These are phyloP conservation scores for Acanthamoeba sp. DNA, from an alignment of 208 protist species.

Conservation along the genomic window DNA sequence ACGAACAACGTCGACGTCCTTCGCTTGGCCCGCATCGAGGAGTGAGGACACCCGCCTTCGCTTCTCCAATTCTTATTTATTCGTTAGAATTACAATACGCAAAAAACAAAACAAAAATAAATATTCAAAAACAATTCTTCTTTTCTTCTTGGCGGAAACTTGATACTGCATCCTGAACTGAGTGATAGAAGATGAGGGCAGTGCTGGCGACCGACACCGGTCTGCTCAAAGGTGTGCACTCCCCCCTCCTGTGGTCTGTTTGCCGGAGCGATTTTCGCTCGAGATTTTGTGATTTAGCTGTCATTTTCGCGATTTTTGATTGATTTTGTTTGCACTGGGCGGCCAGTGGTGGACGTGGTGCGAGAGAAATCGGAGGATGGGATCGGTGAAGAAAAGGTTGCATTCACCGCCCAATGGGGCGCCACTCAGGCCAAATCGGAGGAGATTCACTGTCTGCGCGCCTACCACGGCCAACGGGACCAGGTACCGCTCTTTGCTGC, in stretches of 20 bases:
- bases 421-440: slow-evolving; percentile 17
- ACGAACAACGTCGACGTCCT: background rate
- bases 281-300: background rate
- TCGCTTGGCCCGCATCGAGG: no score
- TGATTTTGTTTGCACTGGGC: background rate
- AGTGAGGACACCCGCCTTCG: no score
- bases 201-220: background rate
- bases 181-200: background rate
- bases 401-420: background rate
- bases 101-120: background rate
- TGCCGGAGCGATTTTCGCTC: no score
- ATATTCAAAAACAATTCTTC: background rate
- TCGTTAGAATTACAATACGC: no score
- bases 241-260: background rate
- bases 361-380: background rate
- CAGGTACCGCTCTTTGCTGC: background rate
- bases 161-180: no score
- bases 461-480: background rate
- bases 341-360: slow-evolving; percentile 16
- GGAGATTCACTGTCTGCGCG: slow-evolving; percentile 28
- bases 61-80: no score
- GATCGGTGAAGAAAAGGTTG: background rate
- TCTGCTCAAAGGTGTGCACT: background rate
- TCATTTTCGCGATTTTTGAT: background rate
- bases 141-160: no score